A percentile compares a stretch with the other conserved stretches of the same genome.
These are phyloP conservation scores for Phytophthora foliorum DNA, from an alignment of 352 stramenopile genomes.

Conservation along the genomic window DNA sequence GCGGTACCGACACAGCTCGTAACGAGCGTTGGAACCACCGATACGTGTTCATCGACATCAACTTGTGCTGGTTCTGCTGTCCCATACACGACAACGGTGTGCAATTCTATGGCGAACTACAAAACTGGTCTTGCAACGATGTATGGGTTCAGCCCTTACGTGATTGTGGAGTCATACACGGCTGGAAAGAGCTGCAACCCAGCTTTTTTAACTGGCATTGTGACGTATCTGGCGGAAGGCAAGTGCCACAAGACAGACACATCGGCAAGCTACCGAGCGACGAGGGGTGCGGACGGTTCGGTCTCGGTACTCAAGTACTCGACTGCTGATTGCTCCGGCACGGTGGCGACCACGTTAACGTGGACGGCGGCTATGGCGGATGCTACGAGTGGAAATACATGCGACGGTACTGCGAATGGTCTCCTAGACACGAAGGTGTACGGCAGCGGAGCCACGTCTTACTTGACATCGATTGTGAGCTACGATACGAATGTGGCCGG, in stretches of 20 bases:
- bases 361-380: too few relatives aligned
- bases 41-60: too few relatives aligned
- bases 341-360: too few relatives aligned
- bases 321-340: background rate
- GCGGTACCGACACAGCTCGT: too few relatives aligned
- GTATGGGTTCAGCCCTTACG: too few relatives aligned
- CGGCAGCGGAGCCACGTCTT: background rate
- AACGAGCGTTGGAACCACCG: too few relatives aligned
- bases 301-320: background rate
- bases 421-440: constrained; percentile 16
- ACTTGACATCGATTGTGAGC: constrained; percentile 1
- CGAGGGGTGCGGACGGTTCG: background rate
- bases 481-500: constrained; percentile 6
- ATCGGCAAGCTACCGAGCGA: constrained; percentile 7
- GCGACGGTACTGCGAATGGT: background rate
- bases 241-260: constrained; percentile 16
- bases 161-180: constrained; percentile 8
- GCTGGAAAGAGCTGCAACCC: background rate
- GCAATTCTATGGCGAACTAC: too few relatives aligned
- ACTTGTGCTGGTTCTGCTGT: too few relatives aligned
- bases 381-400: background rate
- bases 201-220: background rate
- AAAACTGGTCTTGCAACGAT: too few relatives aligned
- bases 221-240: constrained; percentile 20
- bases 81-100: too few relatives aligned